Percentiles rank a stretch among this genome's conserved stretches.
These are phyloP conservation scores for Chytridium lagenaria DNA, from an alignment of 371 early-diverging fungal species.

Conservation along the genomic window DNA sequence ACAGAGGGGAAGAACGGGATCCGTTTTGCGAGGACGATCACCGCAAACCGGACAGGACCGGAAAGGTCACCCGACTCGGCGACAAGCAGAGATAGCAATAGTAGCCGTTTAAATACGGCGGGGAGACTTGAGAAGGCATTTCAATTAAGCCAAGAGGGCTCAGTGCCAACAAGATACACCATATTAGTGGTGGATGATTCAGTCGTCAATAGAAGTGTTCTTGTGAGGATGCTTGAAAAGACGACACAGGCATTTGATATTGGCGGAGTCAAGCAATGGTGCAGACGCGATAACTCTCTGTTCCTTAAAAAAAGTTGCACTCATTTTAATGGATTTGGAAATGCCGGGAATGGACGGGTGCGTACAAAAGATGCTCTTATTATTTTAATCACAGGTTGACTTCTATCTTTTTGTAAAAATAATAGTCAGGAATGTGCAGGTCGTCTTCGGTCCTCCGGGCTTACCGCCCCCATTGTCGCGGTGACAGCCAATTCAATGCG, in stretches of 20 bases:
- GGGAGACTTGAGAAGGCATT: too few species aligned
- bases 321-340: conserved; percentile 45
- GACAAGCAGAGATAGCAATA: too few species aligned
- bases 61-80: too few species aligned
- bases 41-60: too few species aligned
- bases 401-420: background rate
- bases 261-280: conserved; percentile 37
- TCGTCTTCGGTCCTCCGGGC: conserved; percentile 34
- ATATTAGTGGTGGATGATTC: conserved; percentile 45
- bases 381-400: background rate
- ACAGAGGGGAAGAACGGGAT: too few species aligned
- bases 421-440: conserved; percentile 31
- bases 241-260: conserved; percentile 24
- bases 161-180: background rate
- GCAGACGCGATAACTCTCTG: conserved; percentile 33
- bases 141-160: too few species aligned
- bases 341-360: conserved; percentile 43
- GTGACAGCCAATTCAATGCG: conserved; percentile 39
- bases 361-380: background rate
- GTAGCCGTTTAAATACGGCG: too few species aligned
- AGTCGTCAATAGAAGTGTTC: conserved; percentile 32
- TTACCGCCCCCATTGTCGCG: conserved; percentile 37
- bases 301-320: conserved; percentile 1
- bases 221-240: conserved; percentile 35
- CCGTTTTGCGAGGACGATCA: too few species aligned